Conservation (phyloP, 2,329 filamentous ascomycete species). For the Eurotiales sp. region DNA sequence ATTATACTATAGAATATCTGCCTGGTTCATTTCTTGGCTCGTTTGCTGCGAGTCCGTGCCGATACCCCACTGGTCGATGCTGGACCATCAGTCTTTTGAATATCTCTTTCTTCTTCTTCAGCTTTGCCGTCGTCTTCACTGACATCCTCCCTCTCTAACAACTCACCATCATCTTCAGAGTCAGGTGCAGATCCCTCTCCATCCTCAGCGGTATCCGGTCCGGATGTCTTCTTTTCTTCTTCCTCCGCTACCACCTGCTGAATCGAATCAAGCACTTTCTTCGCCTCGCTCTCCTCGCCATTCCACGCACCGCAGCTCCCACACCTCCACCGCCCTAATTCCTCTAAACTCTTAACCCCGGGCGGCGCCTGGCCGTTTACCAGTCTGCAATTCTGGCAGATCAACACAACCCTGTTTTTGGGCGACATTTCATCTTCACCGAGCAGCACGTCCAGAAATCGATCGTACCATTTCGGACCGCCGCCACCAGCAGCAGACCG, state of each 20-base stretch:
- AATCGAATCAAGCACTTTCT: conserved; percentile 67
- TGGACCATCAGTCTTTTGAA: too few relatives aligned
- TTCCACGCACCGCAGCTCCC: conserved; percentile 79
- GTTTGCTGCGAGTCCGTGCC: conserved; percentile 5
- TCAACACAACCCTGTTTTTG: conserved; percentile 84
- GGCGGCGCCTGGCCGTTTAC: conserved; percentile 96
- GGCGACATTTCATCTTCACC: conserved; percentile 92
- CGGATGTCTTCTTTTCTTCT: not conserved
- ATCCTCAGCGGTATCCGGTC: not conserved
- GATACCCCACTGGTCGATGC: not conserved
- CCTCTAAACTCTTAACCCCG: conserved; percentile 70
- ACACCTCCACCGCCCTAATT: conserved; percentile 85
- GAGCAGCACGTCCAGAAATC: conserved; percentile 83
- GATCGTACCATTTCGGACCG: conserved; percentile 80
- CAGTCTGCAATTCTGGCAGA: conserved; percentile 76
- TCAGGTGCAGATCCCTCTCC: not conserved
- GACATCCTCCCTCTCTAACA: not conserved
- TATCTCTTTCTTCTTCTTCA: not conserved
- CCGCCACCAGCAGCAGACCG: conserved; percentile 17
- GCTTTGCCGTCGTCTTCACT: not conserved
- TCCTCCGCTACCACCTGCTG: not conserved
- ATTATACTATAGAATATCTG: too few relatives aligned
- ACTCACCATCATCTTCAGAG: not conserved
- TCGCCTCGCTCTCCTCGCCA: conserved; percentile 72
- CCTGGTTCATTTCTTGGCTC: too few relatives aligned